phyloP scores from a whole-genome alignment of 2,329 filamentous ascomycete species.

The Sporothrix humicola region DNA sequence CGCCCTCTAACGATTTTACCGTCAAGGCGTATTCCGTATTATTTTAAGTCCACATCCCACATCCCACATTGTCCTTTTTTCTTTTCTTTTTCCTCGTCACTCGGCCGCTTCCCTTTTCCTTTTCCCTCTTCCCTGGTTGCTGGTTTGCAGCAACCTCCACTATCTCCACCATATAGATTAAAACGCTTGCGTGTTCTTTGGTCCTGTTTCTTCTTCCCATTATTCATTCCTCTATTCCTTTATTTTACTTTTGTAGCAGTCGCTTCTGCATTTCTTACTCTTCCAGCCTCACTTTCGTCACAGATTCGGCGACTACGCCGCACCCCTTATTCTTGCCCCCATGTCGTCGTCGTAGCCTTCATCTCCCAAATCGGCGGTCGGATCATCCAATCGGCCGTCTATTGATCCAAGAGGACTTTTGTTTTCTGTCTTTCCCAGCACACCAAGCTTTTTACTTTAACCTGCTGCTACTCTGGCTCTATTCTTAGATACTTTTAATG shows the following conservation, averaged over 20 bases:
- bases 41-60: too few relatives aligned
- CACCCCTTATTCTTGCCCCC: not conserved
- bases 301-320: not conserved
- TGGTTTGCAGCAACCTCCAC: constrained; percentile 19
- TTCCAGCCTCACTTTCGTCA: not conserved
- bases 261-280: not conserved
- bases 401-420: not conserved
- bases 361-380: constrained; percentile 17
- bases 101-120: not conserved
- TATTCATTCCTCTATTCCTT: not conserved
- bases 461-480: not conserved
- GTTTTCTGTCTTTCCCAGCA: not conserved
- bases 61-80: not conserved
- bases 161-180: constrained; percentile 23
- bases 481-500: constrained; percentile 14
- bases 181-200: constrained; percentile 30
- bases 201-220: not conserved
- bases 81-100: not conserved
- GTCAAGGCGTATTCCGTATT: not conserved
- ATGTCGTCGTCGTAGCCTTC: not conserved
- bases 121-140: constrained; percentile 25
- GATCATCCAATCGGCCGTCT: constrained; percentile 22
- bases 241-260: not conserved
- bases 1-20: not conserved
- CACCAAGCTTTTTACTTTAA: not conserved